Base-by-base conservation (phyloP, 805 yeast species). In the Maudiozyma bulderi region DNA sequence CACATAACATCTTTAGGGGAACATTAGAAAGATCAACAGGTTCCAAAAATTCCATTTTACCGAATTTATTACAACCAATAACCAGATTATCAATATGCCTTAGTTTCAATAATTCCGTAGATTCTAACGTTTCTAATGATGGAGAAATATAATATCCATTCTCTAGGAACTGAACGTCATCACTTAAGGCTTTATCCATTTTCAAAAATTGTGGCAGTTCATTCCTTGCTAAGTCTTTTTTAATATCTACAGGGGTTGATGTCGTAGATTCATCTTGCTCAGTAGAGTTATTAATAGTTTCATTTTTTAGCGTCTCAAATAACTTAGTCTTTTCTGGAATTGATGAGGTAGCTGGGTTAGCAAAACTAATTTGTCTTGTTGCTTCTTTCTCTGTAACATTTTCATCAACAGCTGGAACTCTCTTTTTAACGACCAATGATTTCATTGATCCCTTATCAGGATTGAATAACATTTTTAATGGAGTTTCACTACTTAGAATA, bases 61-160 rank as follows among this genome's bases (percentile, higher is more conserved):
- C 99, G 59, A 72, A 80, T 8, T 69, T 67, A 52, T 75, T 75
- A 54, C 93, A 82, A 5, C 98, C 99, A 51, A 93, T 79, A 13
- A 76, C 76, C 62, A 90, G 81, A 47, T 80, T 73, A 14, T 73
- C 57, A 28, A 93, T 84, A 6, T 75, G 59, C 48, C 84, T 79
- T 45, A 88, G 74, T 52, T 87, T 83, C 8, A 79, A 67, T 38
- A 86, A 71, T 0, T 87, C 65, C 74, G 78, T 73, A 14, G 72
- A 66, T 48, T 76, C 74, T 47, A 93, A 69, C 45, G 81, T 81
- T 5, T 80, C 76, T 38, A 83, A 60, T 2, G 88, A 72, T 14
- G 99, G 99, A 6, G 86, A 78, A 47, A 82, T 83, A 86, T 93
- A 93, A 68, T 90, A 93, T 6, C 90, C 96, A 45, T 84, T 78